Conservation (phyloP, 495 filamentous ascomycete species). For the Penicillium daleae region DNA sequence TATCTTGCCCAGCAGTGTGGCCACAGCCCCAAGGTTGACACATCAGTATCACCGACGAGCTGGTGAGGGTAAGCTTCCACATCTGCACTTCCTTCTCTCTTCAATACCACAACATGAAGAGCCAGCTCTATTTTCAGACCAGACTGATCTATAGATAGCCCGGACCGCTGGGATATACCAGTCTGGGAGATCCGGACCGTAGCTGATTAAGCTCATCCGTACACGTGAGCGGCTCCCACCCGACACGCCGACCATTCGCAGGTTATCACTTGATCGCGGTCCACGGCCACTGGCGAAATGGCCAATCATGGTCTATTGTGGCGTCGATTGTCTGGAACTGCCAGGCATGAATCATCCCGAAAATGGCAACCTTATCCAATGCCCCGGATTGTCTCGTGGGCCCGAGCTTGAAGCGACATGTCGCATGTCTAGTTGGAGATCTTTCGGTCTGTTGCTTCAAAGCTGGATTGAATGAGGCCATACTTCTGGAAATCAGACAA, state of each 20-base stretch:
- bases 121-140: too few species aligned
- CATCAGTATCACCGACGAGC: too few species aligned
- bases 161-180: background rate
- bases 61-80: too few species aligned
- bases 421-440: background rate
- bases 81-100: too few species aligned
- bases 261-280: conserved; percentile 2
- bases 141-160: background rate
- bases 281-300: background rate
- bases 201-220: conserved; percentile 19
- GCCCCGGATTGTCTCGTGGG: conserved; percentile 4
- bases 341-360: conserved; percentile 6
- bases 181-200: conserved; percentile 4
- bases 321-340: background rate
- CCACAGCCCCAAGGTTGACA: too few species aligned
- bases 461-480: background rate
- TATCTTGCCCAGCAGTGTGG: too few species aligned
- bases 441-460: background rate
- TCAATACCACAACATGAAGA: too few species aligned
- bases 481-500: background rate
- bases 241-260: conserved; percentile 3
- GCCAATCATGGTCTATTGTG: conserved; percentile 17
- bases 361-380: conserved; percentile 23
- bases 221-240: conserved; percentile 30
- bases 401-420: conserved; percentile 6